Conservation (phyloP, 2,329 filamentous ascomycete species). For the Setomelanomma holmii region DNA sequence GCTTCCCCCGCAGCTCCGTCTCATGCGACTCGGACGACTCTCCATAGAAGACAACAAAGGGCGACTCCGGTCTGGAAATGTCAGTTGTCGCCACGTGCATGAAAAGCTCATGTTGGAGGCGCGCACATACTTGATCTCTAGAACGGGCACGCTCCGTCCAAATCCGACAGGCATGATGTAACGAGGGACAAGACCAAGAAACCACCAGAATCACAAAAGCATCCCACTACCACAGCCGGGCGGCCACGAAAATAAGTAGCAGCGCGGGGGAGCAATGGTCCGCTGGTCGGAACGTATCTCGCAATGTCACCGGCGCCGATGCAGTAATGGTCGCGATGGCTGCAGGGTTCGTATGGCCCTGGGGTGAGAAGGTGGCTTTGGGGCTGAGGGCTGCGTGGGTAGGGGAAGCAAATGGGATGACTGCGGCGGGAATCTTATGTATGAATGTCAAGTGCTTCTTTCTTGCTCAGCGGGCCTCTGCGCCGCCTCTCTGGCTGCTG, state of each 20-base stretch:
- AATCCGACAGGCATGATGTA: slow-evolving; percentile 47
- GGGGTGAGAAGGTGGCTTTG: neutral
- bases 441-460: neutral
- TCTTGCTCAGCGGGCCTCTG: slow-evolving; percentile 8
- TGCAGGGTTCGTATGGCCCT: slow-evolving; percentile 3
- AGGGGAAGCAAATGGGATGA: neutral
- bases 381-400: neutral
- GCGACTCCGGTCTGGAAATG: slow-evolving; percentile 50
- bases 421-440: neutral
- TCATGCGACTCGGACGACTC: slow-evolving; percentile 54
- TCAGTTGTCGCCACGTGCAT: too few species aligned
- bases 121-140: slow-evolving; percentile 57
- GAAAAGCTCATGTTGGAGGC: too few species aligned
- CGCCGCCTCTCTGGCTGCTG: neutral
- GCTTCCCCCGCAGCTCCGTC: slow-evolving; percentile 55
- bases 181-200: slow-evolving; percentile 19
- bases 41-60: slow-evolving; percentile 60
- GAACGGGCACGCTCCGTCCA: slow-evolving; percentile 42
- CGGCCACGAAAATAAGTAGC: neutral
- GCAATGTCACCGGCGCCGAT: slow-evolving; percentile 1
- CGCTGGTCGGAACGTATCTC: neutral
- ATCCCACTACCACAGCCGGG: slow-evolving; percentile 1
- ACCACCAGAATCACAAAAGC: slow-evolving; percentile 15
- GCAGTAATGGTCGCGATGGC: slow-evolving; percentile 1
- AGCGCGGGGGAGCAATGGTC: neutral